Conservation (phyloP, 345 rosid species). For the Moricandia moricandioides region DNA sequence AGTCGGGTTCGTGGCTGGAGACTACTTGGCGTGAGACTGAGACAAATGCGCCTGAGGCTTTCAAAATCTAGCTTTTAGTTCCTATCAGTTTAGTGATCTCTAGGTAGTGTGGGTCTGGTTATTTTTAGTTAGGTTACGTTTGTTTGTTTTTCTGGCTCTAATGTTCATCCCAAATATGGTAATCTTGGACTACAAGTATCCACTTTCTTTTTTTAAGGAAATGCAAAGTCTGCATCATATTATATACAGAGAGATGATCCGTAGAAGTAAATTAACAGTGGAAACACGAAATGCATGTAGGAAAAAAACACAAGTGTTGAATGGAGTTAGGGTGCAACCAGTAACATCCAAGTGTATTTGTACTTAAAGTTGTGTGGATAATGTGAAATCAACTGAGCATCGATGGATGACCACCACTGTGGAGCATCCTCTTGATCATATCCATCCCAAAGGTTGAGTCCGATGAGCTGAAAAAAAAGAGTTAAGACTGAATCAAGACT, state of each 20-base stretch:
- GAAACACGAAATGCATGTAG: neutral
- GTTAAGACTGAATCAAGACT: slow-evolving; percentile 10
- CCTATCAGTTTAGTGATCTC: neutral
- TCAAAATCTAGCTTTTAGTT: neutral
- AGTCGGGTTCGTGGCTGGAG: slow-evolving; percentile 36
- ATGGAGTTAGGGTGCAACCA: neutral
- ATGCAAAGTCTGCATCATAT: neutral
- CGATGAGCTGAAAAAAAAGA: slow-evolving; percentile 63
- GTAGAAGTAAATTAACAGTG: neutral
- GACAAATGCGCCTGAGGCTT: neutral
- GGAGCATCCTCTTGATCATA: slow-evolving; percentile 90
- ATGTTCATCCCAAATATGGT: neutral
- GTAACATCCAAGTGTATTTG: slow-evolving; percentile 7
- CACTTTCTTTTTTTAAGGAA: neutral
- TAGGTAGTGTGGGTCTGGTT: neutral
- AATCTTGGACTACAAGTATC: neutral
- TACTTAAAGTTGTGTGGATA: slow-evolving; percentile 1
- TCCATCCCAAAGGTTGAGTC: slow-evolving; percentile 98
- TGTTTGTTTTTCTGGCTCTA: neutral
- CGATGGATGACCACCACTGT: slow-evolving; percentile 79
- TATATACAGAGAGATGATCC: no score
- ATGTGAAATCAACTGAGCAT: slow-evolving; percentile 65
- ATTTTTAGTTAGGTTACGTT: slow-evolving; percentile 6
- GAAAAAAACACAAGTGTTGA: neutral
- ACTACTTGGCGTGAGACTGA: slow-evolving; percentile 28